Conservation (phyloP, 2,329 filamentous ascomycete species). For the Hortaea werneckii region DNA sequence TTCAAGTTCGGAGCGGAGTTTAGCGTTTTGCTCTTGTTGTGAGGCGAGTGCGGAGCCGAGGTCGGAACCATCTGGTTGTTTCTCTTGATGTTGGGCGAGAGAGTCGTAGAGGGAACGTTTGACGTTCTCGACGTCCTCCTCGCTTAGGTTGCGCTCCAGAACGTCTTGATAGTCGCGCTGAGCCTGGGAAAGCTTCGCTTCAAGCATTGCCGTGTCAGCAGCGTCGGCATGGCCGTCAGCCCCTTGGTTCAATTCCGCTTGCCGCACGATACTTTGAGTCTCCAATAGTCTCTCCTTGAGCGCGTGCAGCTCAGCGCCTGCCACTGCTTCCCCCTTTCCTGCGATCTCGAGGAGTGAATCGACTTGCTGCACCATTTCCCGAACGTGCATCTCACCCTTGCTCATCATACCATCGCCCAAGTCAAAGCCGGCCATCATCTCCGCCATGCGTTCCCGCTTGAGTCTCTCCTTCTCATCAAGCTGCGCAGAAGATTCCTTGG, state of each 20-base stretch:
- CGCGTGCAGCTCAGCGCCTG: constrained; percentile 68
- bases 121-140: constrained; percentile 73
- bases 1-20: constrained; percentile 70
- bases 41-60: constrained; percentile 61
- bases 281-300: constrained; percentile 73
- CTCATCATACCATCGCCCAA: constrained; percentile 87
- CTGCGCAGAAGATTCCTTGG: constrained; percentile 81
- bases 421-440: constrained; percentile 99
- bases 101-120: constrained; percentile 69
- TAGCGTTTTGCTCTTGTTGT: constrained; percentile 71
- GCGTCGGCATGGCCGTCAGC: constrained; percentile 54
- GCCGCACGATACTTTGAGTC: constrained; percentile 83
- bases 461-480: constrained; percentile 96
- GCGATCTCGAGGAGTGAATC: constrained; percentile 70
- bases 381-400: constrained; percentile 78
- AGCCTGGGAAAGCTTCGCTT: constrained; percentile 61
- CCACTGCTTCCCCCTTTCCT: constrained; percentile 65
- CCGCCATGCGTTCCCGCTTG: constrained; percentile 98
- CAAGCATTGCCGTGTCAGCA: constrained; percentile 55
- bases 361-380: constrained; percentile 72
- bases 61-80: constrained; percentile 46
- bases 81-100: constrained; percentile 52
- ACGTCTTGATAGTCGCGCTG: constrained; percentile 79
- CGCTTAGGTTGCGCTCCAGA: constrained; percentile 66
- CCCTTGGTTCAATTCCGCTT: constrained; percentile 79